phyloP scores from a whole-genome alignment of 2,329 filamentous ascomycete genomes.

The Pseudogymnoascus sp. region DNA sequence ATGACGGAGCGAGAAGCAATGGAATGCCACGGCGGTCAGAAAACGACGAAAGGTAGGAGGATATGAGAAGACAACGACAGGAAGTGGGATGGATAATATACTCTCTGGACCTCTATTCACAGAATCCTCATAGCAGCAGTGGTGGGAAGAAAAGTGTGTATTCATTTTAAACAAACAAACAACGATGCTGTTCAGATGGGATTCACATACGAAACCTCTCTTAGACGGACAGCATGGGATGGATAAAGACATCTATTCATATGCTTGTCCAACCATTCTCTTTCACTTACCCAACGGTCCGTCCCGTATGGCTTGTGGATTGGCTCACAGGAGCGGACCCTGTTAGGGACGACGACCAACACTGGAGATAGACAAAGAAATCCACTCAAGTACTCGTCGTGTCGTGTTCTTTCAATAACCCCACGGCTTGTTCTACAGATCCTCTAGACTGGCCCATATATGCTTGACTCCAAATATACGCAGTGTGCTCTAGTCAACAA shows the following conservation, averaged over 20 bases:
- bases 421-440: neutral
- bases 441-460: neutral
- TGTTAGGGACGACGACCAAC: neutral
- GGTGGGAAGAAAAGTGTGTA: neutral
- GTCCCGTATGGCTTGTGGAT: neutral
- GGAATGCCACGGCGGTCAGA: neutral
- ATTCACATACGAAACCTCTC: constrained; percentile 7
- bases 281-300: neutral
- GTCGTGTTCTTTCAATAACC: neutral
- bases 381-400: too few relatives aligned
- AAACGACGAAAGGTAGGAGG: neutral
- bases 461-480: neutral
- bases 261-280: neutral
- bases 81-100: neutral
- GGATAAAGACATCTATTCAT: constrained; percentile 4
- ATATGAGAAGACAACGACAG: neutral
- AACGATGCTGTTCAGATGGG: constrained; percentile 2
- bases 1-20: neutral
- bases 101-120: neutral
- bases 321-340: neutral
- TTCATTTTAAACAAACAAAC: neutral
- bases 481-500: neutral
- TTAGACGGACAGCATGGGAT: neutral
- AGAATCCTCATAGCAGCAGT: neutral
- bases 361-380: neutral